Conservation (phyloP, 1,139 yeast genomes). For the Saccharomyces hybrid region DNA sequence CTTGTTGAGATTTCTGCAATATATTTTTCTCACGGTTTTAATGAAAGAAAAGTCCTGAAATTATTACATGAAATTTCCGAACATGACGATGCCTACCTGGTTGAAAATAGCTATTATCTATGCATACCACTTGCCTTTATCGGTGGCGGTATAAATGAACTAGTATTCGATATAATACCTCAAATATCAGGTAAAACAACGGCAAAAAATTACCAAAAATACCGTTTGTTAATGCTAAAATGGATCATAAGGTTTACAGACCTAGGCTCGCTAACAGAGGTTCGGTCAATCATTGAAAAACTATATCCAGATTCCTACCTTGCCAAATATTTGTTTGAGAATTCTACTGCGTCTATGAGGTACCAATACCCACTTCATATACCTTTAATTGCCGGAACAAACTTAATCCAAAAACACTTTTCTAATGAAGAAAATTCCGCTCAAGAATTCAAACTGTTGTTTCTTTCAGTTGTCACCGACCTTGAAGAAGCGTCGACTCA, state of each 20-base stretch:
- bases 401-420: slow-evolving; percentile 9
- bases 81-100: slow-evolving; percentile 21
- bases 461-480: slow-evolving; percentile 18
- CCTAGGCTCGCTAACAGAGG: slow-evolving; percentile 30
- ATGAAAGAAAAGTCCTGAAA: slow-evolving; percentile 7
- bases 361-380: slow-evolving; percentile 16
- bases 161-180: slow-evolving; percentile 30
- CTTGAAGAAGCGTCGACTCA: slow-evolving; percentile 9
- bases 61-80: slow-evolving; percentile 4
- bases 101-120: slow-evolving; percentile 34
- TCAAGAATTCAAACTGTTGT: slow-evolving; percentile 12
- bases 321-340: slow-evolving; percentile 6
- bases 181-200: slow-evolving; percentile 15
- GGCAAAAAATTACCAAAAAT: slow-evolving; percentile 22
- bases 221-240: slow-evolving; percentile 31
- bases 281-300: slow-evolving; percentile 16
- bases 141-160: slow-evolving; percentile 37
- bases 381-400: slow-evolving; percentile 10
- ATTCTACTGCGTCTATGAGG: slow-evolving; percentile 2
- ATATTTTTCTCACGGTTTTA: slow-evolving; percentile 21
- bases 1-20: slow-evolving; percentile 16
- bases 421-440: neutral
- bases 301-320: slow-evolving; percentile 7
- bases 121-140: slow-evolving; percentile 42
- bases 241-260: slow-evolving; percentile 38